Percentiles rank a stretch among this genome's conserved stretches.
These are phyloP conservation scores for Salvia hispanica DNA, from an alignment of 257 asterid genomes.

Conservation along the genomic window DNA sequence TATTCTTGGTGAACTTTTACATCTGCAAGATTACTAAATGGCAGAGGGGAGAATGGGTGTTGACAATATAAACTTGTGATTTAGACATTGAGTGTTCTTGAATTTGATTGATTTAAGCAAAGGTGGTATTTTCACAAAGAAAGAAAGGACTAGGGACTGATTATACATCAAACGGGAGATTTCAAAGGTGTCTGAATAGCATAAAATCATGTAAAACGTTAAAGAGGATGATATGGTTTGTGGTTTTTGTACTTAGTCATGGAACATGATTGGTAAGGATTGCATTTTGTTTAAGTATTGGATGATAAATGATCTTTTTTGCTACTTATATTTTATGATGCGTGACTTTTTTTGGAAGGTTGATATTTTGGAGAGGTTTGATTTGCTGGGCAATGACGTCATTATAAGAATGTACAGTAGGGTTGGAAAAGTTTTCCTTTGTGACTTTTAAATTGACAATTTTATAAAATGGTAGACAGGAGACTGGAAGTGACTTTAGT, in stretches of 20 bases:
- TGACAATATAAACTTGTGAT: slow-evolving; percentile 2
- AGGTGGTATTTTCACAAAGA: neutral
- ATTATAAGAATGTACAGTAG: neutral
- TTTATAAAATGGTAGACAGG: neutral
- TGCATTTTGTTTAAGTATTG: neutral
- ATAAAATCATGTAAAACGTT: neutral
- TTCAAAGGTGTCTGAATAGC: neutral
- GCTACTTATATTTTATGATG: neutral
- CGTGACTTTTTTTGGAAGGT: neutral
- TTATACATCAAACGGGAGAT: neutral
- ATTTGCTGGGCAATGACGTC: neutral
- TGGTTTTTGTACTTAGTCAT: neutral
- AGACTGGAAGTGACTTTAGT: neutral
- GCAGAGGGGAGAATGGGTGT: neutral
- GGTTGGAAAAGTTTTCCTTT: neutral
- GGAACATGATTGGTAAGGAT: neutral
- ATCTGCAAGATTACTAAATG: slow-evolving; percentile 13
- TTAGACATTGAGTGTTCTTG: neutral
- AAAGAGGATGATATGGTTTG: neutral
- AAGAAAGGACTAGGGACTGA: slow-evolving; percentile 4
- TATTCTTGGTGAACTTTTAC: neutral
- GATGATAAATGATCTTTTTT: neutral
- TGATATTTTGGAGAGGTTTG: neutral
- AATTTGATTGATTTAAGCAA: neutral
- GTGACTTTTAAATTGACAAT: neutral